These are phyloP conservation scores for Fusarium sp. DNA, from an alignment of 2,329 filamentous ascomycete genomes.

Conservation along the genomic window DNA sequence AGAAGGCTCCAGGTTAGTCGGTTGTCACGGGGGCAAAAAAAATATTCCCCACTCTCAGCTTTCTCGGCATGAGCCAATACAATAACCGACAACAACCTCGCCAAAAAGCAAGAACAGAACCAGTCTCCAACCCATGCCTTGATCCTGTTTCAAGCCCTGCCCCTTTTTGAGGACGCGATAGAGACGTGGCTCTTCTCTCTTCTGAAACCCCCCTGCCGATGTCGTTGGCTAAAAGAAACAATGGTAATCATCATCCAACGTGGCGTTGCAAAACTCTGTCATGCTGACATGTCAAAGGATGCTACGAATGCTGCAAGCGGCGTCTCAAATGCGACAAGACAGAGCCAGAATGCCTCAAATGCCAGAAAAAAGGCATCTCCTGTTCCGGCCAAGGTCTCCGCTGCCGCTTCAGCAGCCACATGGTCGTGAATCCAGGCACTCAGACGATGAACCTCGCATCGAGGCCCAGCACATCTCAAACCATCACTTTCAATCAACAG, in stretches of 20 bases:
- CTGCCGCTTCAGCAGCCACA: conserved; percentile 50
- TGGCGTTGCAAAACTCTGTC: neutral
- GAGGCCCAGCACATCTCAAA: neutral
- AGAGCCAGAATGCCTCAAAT: conserved; percentile 52
- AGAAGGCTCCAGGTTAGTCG: neutral
- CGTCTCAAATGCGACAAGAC: conserved; percentile 53
- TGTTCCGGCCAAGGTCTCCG: conserved; percentile 52
- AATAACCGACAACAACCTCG: neutral
- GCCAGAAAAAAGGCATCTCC: conserved; percentile 50
- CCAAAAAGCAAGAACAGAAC: neutral
- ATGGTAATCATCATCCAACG: conserved; percentile 26
- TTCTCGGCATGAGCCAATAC: neutral
- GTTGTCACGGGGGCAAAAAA: conserved; percentile 1
- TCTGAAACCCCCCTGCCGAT: conserved; percentile 13
- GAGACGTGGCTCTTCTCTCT: neutral
- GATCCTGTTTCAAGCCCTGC: neutral
- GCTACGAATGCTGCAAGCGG: conserved; percentile 52
- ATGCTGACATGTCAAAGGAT: conserved; percentile 40
- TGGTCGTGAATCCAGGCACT: conserved; percentile 19
- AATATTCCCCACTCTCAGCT: neutral
- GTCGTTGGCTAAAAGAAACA: conserved; percentile 44
- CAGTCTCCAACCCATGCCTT: neutral
- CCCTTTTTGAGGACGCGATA: neutral
- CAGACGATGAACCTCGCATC: neutral
- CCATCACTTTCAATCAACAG: neutral